Evolutionary conservation across 331 rosid genomes (phyloP).

Genomic region (Pyrus hybrid): DNA sequence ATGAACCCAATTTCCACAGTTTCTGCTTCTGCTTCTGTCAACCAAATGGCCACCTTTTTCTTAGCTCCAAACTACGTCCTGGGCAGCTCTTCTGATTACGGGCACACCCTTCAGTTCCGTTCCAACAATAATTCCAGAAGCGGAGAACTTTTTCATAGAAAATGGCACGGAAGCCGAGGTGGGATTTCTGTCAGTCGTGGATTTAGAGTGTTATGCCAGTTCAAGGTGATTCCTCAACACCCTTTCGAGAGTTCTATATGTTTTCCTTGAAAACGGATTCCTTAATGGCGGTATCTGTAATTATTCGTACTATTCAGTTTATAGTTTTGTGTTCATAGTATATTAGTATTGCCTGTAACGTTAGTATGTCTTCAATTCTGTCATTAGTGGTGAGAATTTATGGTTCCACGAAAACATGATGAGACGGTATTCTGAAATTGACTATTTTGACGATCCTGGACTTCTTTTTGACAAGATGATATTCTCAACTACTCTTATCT

Average conservation of each 20-base stretch:
- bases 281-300: neutral
- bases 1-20: neutral
- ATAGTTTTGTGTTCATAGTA: neutral
- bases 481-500: too few species aligned
- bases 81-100: conserved; percentile 23
- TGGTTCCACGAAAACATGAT: neutral
- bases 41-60: conserved; percentile 30
- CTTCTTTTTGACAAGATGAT: too few species aligned
- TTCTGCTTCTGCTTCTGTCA: neutral
- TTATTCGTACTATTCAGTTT: neutral
- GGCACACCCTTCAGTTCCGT: conserved; percentile 17
- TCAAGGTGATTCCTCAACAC: conserved; percentile 34
- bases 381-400: neutral
- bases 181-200: conserved; percentile 12
- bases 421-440: neutral
- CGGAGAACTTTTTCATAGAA: neutral
- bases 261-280: neutral
- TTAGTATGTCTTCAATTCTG: neutral
- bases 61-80: conserved; percentile 13
- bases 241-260: neutral
- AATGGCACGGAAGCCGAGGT: neutral
- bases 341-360: neutral
- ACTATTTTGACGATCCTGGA: too few species aligned
- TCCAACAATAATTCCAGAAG: conserved; percentile 23
- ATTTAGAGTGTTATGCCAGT: conserved; percentile 39